Conservation (phyloP, 331 rosid species). For the Phaseolus coccineus region DNA sequence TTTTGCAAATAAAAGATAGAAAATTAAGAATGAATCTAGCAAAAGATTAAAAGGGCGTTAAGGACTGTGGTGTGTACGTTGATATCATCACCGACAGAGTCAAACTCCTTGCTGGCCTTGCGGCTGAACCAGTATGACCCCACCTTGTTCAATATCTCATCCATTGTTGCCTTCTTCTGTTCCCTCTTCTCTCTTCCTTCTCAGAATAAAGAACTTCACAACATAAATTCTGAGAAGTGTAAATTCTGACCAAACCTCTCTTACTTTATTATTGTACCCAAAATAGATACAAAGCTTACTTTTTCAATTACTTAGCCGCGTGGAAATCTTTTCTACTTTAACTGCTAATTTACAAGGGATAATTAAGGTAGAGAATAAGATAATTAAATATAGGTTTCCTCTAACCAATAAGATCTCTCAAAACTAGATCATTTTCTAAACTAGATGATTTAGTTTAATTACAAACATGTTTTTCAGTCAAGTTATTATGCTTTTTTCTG, state of each 20-base stretch:
- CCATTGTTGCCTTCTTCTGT: constrained; percentile 50
- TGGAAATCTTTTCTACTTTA: not conserved
- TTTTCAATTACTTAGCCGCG: not conserved
- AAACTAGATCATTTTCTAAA: no score
- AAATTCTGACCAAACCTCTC: constrained; percentile 15
- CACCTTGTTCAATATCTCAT: constrained; percentile 84
- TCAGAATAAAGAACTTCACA: constrained; percentile 1
- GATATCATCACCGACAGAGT: constrained; percentile 80
- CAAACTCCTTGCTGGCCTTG: constrained; percentile 73
- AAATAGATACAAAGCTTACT: not conserved
- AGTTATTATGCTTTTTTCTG: no score
- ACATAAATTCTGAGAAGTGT: not conserved
- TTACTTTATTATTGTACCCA: no score
- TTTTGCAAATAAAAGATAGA: not conserved
- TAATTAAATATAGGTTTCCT: no score
- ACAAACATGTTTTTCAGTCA: no score
- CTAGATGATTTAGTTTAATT: no score
- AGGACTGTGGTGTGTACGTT: constrained; percentile 55
- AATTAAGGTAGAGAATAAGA: no score
- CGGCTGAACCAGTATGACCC: constrained; percentile 89
- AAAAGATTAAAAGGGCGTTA: constrained; percentile 6
- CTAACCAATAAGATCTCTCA: no score
- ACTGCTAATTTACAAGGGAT: not conserved
- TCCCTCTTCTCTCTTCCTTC: constrained; percentile 20
- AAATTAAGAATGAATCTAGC: not conserved